Base-by-base conservation (phyloP, 306 rosid genomes). In the Trifolium pratense region DNA sequence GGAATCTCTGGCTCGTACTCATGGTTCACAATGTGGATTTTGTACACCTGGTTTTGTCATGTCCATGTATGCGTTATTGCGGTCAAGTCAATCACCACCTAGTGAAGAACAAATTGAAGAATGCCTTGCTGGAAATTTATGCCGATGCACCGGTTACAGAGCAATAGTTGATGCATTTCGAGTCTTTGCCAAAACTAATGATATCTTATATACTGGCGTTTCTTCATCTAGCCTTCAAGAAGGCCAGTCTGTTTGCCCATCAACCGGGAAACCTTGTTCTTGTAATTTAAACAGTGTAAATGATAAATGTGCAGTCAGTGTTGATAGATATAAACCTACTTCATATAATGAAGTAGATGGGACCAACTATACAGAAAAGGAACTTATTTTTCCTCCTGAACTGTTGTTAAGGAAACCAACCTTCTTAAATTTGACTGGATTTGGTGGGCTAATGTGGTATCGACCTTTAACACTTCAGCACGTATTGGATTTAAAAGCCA, bases 1-100 rank as follows among this genome's bases (percentile, higher is more conserved):
- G 98, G 98, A 91, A 84, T 87, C 98, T 60, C 60, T 94, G 85
- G 98, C 93, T 65, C 82, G 73, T 3, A 17, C 92, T 71, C 98
- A 94, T 78, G 98, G 97, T 57, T 89, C 98, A 32, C 97, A 94
- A 74, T 94, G 98, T 84, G 98, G 98, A 70, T 94, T 89, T 83
- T 94, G 98, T 70, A 89, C 98, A 8, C 98, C 97, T 20, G 98
- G 97, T 66, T 94, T 94, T 81, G 79, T 94, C 26, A 89, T 91
- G 98, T 94, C 98, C 65, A 75, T 91, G 84, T 91, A 91, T 79
- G 91, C 95, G 14, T 87, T 91, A 71, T 82, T 94, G 64, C 86
- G 98, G 77, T 89, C 98, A 53, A 85, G 95, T 79, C 88, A 77
- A 80, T 81, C 80, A 60, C 90, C 91, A 6, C 98, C 98, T 68